Base-by-base conservation (phyloP, 202 grass and related monocot species). In the Sporobolus alterniflorus region DNA sequence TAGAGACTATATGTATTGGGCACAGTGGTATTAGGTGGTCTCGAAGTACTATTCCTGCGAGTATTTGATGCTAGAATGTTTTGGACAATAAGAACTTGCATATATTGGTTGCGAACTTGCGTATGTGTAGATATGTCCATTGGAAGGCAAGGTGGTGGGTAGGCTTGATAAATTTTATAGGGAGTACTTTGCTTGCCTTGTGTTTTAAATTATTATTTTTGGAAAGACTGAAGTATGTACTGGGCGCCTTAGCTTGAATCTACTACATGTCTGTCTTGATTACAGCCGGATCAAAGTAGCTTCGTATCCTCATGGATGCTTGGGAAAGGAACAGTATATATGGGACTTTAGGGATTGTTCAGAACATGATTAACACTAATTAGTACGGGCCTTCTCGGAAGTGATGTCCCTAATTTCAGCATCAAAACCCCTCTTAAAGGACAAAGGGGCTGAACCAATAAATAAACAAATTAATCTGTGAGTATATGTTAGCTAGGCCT, bases 401-500 rank as follows among this genome's bases (percentile, higher is more conserved):
- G 57, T 81, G 86, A 77, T 36, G 47, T 29, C 82, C 82, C 47
- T 71, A 81, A 75, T 63, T 82, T 89, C 77, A 82, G 56, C 82
- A 77, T 89, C 82, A 65, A 71, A 59, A 78, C 4, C 6, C 78
- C 65, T 31, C 32, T 76, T 65, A 85, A 85, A 85, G 81, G 77
- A 79, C 46, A 82, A 66, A 64, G 28, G 32, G 61, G 71, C 7
- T 46, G 70, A 71, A 83, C 63, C 21, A 71, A 51, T 55, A 54
- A 87, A 33, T 36, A 69, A 60, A 83, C 78, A 47, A 47, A 46
- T 39, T 46, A 69, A 30, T 30, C 67, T 40, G 31, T 56, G 77
- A 13, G 13, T 21, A 84, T 31, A 73, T 48, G 44, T 25, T 90
- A 75, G 74, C 29, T 36, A 83, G 55, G 63, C 57, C 79, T 80